Evolutionary conservation across 129 eudicot species (phyloP).

Genomic region (Silybum marianum): DNA sequence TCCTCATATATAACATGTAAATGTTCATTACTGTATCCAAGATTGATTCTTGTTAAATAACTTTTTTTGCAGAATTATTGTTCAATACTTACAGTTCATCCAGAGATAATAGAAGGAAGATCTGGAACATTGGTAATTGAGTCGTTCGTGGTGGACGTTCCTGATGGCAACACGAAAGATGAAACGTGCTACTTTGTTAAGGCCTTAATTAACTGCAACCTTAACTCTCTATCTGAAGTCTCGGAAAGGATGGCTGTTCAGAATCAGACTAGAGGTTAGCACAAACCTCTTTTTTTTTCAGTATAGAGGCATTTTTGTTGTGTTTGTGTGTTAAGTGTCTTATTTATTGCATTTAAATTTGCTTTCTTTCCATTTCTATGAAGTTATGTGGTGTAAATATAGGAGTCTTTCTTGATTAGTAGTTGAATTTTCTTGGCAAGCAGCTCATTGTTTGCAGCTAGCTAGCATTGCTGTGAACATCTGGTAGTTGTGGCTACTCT

Average conservation of each 20-base stretch:
- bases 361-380: constrained; percentile 9
- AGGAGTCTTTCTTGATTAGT: neutral
- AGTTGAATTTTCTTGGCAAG: neutral
- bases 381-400: constrained; percentile 12
- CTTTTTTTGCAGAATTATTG: constrained; percentile 58
- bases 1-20: neutral
- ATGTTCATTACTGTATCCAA: neutral
- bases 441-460: constrained; percentile 29
- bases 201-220: constrained; percentile 72
- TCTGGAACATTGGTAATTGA: constrained; percentile 61
- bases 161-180: constrained; percentile 71
- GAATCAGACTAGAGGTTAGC: constrained; percentile 17
- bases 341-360: constrained; percentile 8
- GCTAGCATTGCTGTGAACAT: constrained; percentile 16
- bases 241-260: constrained; percentile 67
- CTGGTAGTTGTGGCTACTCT: constrained; percentile 9
- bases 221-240: constrained; percentile 63
- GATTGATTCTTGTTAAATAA: neutral
- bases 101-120: constrained; percentile 57
- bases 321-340: neutral
- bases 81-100: constrained; percentile 63
- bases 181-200: constrained; percentile 75
- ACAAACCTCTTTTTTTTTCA: neutral
- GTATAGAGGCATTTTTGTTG: neutral
- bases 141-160: constrained; percentile 71